Base-by-base conservation (phyloP, 2,329 filamentous ascomycete genomes). In the Trichoderma sp. region DNA sequence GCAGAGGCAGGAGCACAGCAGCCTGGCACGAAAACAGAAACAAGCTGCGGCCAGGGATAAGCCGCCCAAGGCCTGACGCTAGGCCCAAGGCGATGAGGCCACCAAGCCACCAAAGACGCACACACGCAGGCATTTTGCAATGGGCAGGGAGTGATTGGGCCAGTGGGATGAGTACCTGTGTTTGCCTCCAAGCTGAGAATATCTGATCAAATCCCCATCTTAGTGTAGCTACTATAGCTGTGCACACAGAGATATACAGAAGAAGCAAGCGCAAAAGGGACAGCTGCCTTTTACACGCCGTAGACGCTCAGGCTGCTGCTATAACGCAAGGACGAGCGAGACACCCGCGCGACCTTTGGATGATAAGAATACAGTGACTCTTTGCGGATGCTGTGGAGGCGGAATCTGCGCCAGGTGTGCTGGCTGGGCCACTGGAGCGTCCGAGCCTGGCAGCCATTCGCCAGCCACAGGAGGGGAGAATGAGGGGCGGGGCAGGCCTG, bases 341-440 rank as follows among this genome's bases (percentile, higher is more conserved):
- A 45, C 41, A 45, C 41, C 41, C 41, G 41, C 41, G 41, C 41
- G 59, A 18, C 24, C 29, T 29, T 33, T n/a, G 8, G 59, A 31
- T 8, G 24, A 59, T 33, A 24, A 24, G 31, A 63, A 27, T 65
- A 31, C 35, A 64, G 62, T 41, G 62, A 24, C 62, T 50, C 60
- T 24, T 53, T 29, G 38, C 60, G 66, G 66, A 27, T 53, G 65
- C 60, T 69, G 72, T 69, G 65, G 72, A 64, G 73, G 69, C 18
- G 65, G 72, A 71, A 71, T 69, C 72, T 71, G 65, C 53, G 62
- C 71, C 60, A 33, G 27, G 59, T 73, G 72, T 27, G 64, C 72
- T 60, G 62, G 72, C 65, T 71, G 66, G 72, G 35, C 72, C 29
- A 73, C 69, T 71, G 72, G 72, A 74, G 71, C 62, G 62, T 56